phyloP scores from a whole-genome alignment of 352 stramenopile genomes.

The Pythium vanterpoolii region DNA sequence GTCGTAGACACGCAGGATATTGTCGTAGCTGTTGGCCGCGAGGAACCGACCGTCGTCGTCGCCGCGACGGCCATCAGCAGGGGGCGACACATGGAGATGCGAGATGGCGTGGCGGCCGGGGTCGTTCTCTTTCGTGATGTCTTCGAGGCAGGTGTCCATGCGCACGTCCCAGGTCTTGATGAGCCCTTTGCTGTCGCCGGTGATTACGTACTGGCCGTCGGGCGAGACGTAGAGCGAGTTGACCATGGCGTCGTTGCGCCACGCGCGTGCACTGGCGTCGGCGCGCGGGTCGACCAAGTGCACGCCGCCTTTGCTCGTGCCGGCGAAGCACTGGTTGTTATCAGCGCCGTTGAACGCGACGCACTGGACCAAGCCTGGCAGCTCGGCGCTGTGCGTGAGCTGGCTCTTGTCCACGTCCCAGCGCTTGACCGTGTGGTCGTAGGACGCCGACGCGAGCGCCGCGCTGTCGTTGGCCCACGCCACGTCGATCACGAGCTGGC shows the following conservation, averaged over 20 bases:
- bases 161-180: constrained; percentile 87
- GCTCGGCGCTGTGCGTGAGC: constrained; percentile 56
- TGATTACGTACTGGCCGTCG: constrained; percentile 76
- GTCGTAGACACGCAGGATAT: constrained; percentile 87
- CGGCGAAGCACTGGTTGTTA: constrained; percentile 78
- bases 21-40: constrained; percentile 87
- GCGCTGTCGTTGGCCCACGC: constrained; percentile 79
- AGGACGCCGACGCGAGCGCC: constrained; percentile 71
- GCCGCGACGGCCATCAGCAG: constrained; percentile 44
- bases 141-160: constrained; percentile 73
- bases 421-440: constrained; percentile 87
- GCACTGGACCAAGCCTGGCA: constrained; percentile 80
- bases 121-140: constrained; percentile 80
- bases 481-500: constrained; percentile 85
- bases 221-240: constrained; percentile 80
- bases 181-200: constrained; percentile 82
- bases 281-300: constrained; percentile 72
- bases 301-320: constrained; percentile 77
- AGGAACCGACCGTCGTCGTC: constrained; percentile 82
- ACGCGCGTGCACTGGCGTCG: constrained; percentile 37
- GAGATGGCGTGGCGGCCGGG: constrained; percentile 74
- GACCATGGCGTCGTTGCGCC: constrained; percentile 85
- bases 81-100: constrained; percentile 77
- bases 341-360: constrained; percentile 81
- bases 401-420: constrained; percentile 84